Percentiles rank a stretch among this genome's conserved stretches.
These are phyloP conservation scores for Saccharomycopsis selenospora DNA, from an alignment of 805 yeast genomes.

Conservation along the genomic window DNA sequence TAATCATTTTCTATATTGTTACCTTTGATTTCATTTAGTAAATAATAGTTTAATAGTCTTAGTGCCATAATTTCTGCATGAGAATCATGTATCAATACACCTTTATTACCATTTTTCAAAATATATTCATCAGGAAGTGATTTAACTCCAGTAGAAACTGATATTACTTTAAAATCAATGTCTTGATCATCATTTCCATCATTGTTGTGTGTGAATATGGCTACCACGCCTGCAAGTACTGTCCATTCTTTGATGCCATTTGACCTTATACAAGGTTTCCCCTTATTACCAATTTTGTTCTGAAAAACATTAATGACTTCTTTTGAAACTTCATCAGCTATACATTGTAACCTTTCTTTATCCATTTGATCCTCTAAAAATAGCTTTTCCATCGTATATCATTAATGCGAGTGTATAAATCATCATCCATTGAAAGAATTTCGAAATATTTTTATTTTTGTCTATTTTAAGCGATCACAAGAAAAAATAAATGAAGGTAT, in stretches of 20 bases:
- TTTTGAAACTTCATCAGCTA: background rate
- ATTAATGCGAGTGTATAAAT: too few relatives aligned
- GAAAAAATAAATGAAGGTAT: too few relatives aligned
- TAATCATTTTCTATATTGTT: slow-evolving; percentile 20
- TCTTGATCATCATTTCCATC: slow-evolving; percentile 14
- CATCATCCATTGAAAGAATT: too few relatives aligned
- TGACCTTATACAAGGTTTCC: slow-evolving; percentile 54
- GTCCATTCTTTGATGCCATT: slow-evolving; percentile 79
- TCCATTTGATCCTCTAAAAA: too few relatives aligned
- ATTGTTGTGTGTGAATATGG: slow-evolving; percentile 22
- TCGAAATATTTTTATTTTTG: too few relatives aligned
- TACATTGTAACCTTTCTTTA: too few relatives aligned
- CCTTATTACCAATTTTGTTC: slow-evolving; percentile 45
- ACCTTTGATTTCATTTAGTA: slow-evolving; percentile 41
- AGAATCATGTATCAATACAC: slow-evolving; percentile 70
- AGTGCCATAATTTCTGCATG: slow-evolving; percentile 84
- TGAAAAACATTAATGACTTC: slow-evolving; percentile 34
- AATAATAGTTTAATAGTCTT: slow-evolving; percentile 57
- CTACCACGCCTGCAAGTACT: slow-evolving; percentile 67
- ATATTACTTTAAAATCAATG: slow-evolving; percentile 30
- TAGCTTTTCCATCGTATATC: too few relatives aligned
- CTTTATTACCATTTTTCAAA: slow-evolving; percentile 34
- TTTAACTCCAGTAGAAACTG: slow-evolving; percentile 79
- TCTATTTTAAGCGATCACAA: too few relatives aligned
- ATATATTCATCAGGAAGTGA: slow-evolving; percentile 51